Conservation (phyloP, 148 eudicot species). For the Chenopodium formosanum region DNA sequence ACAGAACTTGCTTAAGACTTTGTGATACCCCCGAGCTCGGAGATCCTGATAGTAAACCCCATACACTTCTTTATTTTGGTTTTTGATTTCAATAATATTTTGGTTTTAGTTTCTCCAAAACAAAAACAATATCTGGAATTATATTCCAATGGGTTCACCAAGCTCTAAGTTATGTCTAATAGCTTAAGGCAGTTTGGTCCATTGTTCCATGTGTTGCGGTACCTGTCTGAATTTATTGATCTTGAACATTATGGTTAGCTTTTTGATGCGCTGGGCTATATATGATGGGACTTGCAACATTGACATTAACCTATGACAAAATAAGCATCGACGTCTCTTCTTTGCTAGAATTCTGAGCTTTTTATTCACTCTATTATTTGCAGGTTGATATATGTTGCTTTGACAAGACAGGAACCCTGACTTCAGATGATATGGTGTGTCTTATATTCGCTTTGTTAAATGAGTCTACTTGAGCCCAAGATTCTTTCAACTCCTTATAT, state of each 20-base stretch:
- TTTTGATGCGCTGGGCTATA: neutral
- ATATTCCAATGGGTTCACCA: neutral
- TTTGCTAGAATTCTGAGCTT: neutral
- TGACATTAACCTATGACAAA: neutral
- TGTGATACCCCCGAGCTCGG: too few relatives aligned
- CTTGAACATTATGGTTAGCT: neutral
- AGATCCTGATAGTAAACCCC: neutral
- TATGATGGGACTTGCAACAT: neutral
- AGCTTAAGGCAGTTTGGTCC: neutral
- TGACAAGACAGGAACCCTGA: slow-evolving; percentile 97
- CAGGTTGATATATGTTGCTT: slow-evolving; percentile 99
- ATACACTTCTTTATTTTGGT: neutral
- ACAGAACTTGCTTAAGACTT: neutral
- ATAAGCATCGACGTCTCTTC: neutral
- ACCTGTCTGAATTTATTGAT: neutral
- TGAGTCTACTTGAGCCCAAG: neutral
- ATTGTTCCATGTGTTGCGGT: neutral
- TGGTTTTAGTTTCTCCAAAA: neutral
- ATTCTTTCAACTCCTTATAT: neutral
- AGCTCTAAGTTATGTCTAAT: neutral
- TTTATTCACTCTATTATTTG: slow-evolving; percentile 11
- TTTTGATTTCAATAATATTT: neutral
- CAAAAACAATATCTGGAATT: neutral
- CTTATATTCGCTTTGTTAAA: slow-evolving; percentile 14
- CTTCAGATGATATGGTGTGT: slow-evolving; percentile 98